phyloP scores from a whole-genome alignment of 1,139 yeast species.

The Protomyces gravidus region DNA sequence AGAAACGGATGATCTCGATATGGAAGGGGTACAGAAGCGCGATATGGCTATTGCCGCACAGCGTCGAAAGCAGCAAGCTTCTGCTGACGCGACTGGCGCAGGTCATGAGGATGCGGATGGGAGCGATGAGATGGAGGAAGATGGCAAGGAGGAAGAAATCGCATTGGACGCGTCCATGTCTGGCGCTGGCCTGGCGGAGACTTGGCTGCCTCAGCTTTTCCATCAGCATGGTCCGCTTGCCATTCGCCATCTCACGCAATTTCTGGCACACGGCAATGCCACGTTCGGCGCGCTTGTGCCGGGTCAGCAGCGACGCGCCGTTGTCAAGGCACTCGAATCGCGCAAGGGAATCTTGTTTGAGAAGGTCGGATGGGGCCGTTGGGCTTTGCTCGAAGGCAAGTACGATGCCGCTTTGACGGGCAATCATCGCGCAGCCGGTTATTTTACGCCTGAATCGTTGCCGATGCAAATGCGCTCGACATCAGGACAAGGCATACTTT shows the following conservation, averaged over 20 bases:
- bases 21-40: constrained; percentile 2
- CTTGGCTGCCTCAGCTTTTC: constrained; percentile 15
- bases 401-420: not conserved
- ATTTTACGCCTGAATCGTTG: constrained; percentile 23
- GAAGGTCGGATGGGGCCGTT: constrained; percentile 97
- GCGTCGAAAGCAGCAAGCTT: not conserved
- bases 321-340: constrained; percentile 79
- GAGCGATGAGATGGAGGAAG: not conserved
- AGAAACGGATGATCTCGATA: constrained; percentile 24
- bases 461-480: constrained; percentile 7
- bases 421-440: not conserved
- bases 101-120: not conserved
- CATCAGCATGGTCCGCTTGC: constrained; percentile 76
- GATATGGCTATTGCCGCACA: not conserved
- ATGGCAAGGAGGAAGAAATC: not conserved
- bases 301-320: constrained; percentile 82
- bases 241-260: constrained; percentile 80
- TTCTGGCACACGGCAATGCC: constrained; percentile 67
- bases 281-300: constrained; percentile 75
- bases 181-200: constrained; percentile 14
- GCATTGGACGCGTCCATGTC: constrained; percentile 14
- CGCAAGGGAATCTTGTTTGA: constrained; percentile 64
- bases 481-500: not conserved
- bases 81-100: not conserved
- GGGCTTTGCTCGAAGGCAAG: constrained; percentile 57